Evolutionary conservation across 148 eudicot species (phyloP).

Genomic region (Talinum fruticosum): DNA sequence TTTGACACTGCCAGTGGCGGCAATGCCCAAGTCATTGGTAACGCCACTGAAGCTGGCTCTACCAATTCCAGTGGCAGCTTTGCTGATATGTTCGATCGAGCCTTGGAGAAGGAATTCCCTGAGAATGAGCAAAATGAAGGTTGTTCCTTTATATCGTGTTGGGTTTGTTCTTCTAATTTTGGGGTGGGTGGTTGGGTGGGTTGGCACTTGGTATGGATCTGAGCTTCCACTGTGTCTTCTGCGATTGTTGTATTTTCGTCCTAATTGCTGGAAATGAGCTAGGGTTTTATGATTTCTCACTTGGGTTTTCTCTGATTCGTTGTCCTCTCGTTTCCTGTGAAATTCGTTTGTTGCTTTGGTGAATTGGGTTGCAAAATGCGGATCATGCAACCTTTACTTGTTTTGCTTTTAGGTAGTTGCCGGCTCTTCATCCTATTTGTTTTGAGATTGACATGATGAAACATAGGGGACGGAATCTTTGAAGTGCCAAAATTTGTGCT

Average conservation of each 20-base stretch:
- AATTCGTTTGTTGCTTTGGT: slow-evolving; percentile 13
- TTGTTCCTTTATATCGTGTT: background rate
- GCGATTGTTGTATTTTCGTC: background rate
- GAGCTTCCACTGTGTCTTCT: background rate
- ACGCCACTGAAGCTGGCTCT: slow-evolving; percentile 16
- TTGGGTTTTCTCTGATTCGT: background rate
- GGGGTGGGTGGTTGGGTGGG: background rate
- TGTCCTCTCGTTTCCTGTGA: background rate
- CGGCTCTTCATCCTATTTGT: background rate
- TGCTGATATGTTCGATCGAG: slow-evolving; percentile 96
- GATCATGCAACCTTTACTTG: background rate
- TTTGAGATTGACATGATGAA: background rate
- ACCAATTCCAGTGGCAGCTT: slow-evolving; percentile 48
- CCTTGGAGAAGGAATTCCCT: slow-evolving; percentile 83
- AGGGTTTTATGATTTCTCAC: slow-evolving; percentile 19
- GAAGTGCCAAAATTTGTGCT: background rate
- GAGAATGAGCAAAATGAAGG: slow-evolving; percentile 85
- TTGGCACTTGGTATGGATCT: slow-evolving; percentile 33
- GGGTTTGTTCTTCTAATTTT: background rate
- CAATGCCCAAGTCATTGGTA: slow-evolving; percentile 11
- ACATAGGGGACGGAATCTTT: background rate
- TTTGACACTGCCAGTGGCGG: background rate
- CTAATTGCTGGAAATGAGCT: slow-evolving; percentile 15
- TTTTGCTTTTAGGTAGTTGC: background rate
- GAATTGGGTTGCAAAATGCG: slow-evolving; percentile 2